Base-by-base conservation (phyloP, 768 basidiomycete genomes). In the Tephrocybe sp. region DNA sequence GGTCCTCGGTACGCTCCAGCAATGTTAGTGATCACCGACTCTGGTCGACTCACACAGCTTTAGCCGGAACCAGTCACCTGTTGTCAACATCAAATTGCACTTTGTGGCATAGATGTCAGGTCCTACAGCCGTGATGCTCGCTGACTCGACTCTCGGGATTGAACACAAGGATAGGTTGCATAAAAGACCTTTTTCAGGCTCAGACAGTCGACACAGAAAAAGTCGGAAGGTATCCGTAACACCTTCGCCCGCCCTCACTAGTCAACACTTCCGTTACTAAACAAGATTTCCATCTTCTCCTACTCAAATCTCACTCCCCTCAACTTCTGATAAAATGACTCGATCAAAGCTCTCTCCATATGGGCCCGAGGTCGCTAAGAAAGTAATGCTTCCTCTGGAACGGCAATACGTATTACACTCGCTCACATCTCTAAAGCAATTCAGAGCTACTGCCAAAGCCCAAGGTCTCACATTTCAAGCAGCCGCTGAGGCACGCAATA, bases 401-500 rank as follows among this genome's bases (percentile, higher is more conserved):
- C n/a, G n/a, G n/a, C n/a, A n/a, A n/a, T n/a, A n/a, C n/a, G n/a
- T n/a, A n/a, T n/a, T n/a, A n/a, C n/a, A n/a, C n/a, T n/a, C n/a
- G n/a, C n/a, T n/a, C n/a, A n/a, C n/a, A n/a, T n/a, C n/a, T n/a
- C n/a, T n/a, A n/a, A n/a, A n/a, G 38, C 26, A 48, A 48, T 32
- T 40, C 26, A 21, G 47, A 32, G 38, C 47, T 30, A 10, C 39
- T 12, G 47, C 47, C 28, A 40, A 48, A 48, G 38, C 38, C 11
- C 38, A 25, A 4, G 47, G 45, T 33, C 4, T 48, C 0, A 30
- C 47, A 48, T 39, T 32, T 4, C 21, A 11, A 9, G 32, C n/a
- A 34, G 45, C 45, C 15, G 45, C 20, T 2, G 32, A 45, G 14
- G 45, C 45, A 15, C 45, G 45, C 23, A 45, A 36, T 20, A 14